Evolutionary conservation across 1,139 yeast genomes (phyloP).

Genomic region (Meyerozyma carpophila): DNA sequence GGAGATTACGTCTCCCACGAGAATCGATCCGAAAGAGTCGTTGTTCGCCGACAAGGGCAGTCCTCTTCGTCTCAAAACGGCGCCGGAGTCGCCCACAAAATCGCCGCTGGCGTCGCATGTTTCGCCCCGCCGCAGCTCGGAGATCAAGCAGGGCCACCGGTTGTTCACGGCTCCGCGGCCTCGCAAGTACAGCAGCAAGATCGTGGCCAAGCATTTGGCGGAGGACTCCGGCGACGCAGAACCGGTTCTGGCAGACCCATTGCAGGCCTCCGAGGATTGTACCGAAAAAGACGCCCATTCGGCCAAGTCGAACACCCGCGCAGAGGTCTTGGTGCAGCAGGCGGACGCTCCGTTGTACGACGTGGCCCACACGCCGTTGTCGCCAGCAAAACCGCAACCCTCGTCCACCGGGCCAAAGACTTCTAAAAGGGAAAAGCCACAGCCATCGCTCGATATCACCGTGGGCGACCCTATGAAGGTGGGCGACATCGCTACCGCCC

Average conservation of each 20-base stretch:
- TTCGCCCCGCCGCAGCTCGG: slow-evolving; percentile 8
- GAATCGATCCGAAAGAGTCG: slow-evolving; percentile 17
- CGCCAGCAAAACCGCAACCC: not conserved
- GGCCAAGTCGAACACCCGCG: slow-evolving; percentile 11
- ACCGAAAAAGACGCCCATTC: slow-evolving; percentile 11
- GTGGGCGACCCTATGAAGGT: slow-evolving; percentile 92
- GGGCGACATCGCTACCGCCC: slow-evolving; percentile 85
- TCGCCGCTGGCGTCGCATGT: not conserved
- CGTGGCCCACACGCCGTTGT: slow-evolving; percentile 13
- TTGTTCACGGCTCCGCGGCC: slow-evolving; percentile 44
- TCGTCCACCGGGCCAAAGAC: not conserved
- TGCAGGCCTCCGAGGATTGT: slow-evolving; percentile 20
- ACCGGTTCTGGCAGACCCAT: slow-evolving; percentile 13
- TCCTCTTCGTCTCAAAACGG: slow-evolving; percentile 16
- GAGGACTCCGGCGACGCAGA: slow-evolving; percentile 2
- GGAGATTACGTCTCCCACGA: slow-evolving; percentile 16
- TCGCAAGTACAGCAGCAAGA: slow-evolving; percentile 28
- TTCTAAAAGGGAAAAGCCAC: slow-evolving; percentile 4
- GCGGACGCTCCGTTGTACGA: slow-evolving; percentile 49
- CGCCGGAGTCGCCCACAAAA: not conserved
- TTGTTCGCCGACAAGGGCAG: slow-evolving; percentile 34
- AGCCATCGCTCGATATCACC: slow-evolving; percentile 48
- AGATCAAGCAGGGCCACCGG: slow-evolving; percentile 12
- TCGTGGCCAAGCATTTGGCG: slow-evolving; percentile 27
- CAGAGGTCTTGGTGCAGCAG: slow-evolving; percentile 17